Evolutionary conservation across 1,139 yeast species (phyloP), one percentile per base, ranked within the genome.

Genomic region (Taphrina sp.): DNA sequence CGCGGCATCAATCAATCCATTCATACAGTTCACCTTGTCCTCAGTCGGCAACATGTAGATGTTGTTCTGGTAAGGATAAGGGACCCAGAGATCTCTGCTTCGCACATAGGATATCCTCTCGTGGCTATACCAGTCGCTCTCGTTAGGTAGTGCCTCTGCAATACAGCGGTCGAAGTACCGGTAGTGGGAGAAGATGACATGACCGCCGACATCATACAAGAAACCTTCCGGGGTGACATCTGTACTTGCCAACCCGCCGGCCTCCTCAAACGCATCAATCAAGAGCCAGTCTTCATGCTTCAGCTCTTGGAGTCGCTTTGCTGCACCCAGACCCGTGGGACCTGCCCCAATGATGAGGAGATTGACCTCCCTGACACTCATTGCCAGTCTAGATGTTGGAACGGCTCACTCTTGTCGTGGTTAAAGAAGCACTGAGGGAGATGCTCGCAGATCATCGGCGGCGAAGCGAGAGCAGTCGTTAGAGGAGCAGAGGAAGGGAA

Each of bases 311-410:
- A 58, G 56, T n/a, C 60, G 58, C 38, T 53, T 53, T 8, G 60
- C 60, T 29, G 60, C 60, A 19, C 60, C 60, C 10, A 58, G 59
- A 17, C 61, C 61, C 12, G 61, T 58, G 14, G 60, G 61, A 24
- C 60, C 61, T 3, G 61, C 59, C 33, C 61, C 59, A 29, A 59
- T 56, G 37, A 59, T 46, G n/a, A 58, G 52, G 10, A 52, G 44
- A 19, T 58, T 58, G 35, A 52, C 58, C 23, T 45, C 8, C 19
- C 37, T 31, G 7, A 12, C 31, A 26, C 10, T 12, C 31, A 26
- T 26, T 26, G 7, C n/a, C n/a, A n/a, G n/a, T n/a, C n/a, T n/a
- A n/a, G n/a, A n/a, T n/a, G n/a, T n/a, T n/a, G n/a, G n/a, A n/a
- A n/a, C n/a, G n/a, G n/a, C n/a, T n/a, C n/a, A n/a, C n/a, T n/a